phyloP scores from a whole-genome alignment of 352 stramenopile genomes.

The Phytophthora hybrid region DNA sequence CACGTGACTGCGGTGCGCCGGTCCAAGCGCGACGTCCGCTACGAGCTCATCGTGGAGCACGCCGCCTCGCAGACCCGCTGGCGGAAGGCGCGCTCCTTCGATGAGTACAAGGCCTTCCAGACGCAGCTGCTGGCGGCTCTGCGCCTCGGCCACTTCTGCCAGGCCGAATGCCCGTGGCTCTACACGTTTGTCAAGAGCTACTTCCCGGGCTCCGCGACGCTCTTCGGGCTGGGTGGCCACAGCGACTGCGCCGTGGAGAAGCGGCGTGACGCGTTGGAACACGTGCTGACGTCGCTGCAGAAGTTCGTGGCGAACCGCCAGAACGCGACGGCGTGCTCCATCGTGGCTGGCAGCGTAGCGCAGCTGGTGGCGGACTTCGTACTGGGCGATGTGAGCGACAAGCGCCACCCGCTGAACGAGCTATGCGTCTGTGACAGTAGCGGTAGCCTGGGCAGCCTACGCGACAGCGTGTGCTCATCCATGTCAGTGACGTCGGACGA shows the following conservation, averaged over 20 bases:
- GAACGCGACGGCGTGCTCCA: conserved; percentile 43
- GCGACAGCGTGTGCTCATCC: conserved; percentile 14
- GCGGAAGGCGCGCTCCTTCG: conserved; percentile 26
- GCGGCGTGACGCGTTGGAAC: conserved; percentile 35
- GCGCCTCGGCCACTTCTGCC: conserved; percentile 47
- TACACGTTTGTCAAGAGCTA: conserved; percentile 51
- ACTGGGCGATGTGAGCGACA: conserved; percentile 35
- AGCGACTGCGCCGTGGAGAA: conserved; percentile 38
- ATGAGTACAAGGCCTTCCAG: conserved; percentile 53
- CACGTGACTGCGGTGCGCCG: conserved; percentile 15
- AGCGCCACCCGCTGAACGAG: conserved; percentile 36
- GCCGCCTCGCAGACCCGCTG: conserved; percentile 15
- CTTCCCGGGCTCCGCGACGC: conserved; percentile 39
- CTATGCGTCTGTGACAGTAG: conserved; percentile 16
- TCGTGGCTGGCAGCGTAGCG: conserved; percentile 37
- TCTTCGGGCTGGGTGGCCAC: conserved; percentile 34
- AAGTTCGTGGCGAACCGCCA: conserved; percentile 42
- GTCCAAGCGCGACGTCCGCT: conserved; percentile 26
- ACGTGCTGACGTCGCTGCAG: conserved; percentile 46
- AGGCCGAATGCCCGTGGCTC: conserved; percentile 50
- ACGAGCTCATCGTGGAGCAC: conserved; percentile 17
- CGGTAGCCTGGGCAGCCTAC: conserved; percentile 10
- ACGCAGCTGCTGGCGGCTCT: conserved; percentile 35
- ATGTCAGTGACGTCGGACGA: too few species aligned
- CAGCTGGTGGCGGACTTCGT: conserved; percentile 43